Base-by-base conservation (phyloP, 2,329 filamentous ascomycete species). In the Lecanicillium sp. region DNA sequence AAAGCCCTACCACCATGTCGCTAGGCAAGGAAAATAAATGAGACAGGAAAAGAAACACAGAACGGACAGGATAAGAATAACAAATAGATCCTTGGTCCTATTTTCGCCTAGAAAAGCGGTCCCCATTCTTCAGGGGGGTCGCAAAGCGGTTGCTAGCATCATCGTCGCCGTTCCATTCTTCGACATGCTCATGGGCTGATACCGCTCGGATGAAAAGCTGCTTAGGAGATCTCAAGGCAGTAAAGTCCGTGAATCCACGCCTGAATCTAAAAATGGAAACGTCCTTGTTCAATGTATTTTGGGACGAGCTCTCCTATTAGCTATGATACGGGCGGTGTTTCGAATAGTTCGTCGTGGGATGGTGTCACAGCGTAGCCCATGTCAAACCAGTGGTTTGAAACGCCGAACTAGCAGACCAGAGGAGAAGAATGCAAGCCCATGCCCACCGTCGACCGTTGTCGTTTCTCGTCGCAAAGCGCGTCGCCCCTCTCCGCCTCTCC, bases 341-440 rank as follows among this genome's bases (percentile, higher is more conserved):
- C 44, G 39, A 30, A 6, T 14, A 17, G 9, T n/a, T 23, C 17
- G 29, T 30, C n/a, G 23, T 19, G 20, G 30, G 20, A 19, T 35
- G 41, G 9, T 39, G 44, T 46, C 44, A 46, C 30, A 19, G 44
- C 44, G 44, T 8, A 17, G 30, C 12, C 23, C 10, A 32, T 21
- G 44, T 17, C 26, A 38, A 37, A 45, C 33, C 19, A 23, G 26
- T 17, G 30, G 35, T 30, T n/a, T 45, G 43, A 45, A 45, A 45
- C 44, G 26, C 19, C 32, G 23, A n/a, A 23, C n/a, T 14, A 14
- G 33, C 8, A 23, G 17, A 38, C 29, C 14, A 32, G 21, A 14
- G n/a, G n/a, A n/a, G n/a, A n/a, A n/a, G n/a, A n/a, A n/a, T n/a
- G n/a, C n/a, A n/a, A n/a, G n/a, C n/a, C n/a, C n/a, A n/a, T n/a